A percentile compares a stretch with the other conserved stretches of the same genome.
Evolutionary conservation across 2,329 filamentous ascomycete species (phyloP).

Genomic region (Aphanocladium album): DNA sequence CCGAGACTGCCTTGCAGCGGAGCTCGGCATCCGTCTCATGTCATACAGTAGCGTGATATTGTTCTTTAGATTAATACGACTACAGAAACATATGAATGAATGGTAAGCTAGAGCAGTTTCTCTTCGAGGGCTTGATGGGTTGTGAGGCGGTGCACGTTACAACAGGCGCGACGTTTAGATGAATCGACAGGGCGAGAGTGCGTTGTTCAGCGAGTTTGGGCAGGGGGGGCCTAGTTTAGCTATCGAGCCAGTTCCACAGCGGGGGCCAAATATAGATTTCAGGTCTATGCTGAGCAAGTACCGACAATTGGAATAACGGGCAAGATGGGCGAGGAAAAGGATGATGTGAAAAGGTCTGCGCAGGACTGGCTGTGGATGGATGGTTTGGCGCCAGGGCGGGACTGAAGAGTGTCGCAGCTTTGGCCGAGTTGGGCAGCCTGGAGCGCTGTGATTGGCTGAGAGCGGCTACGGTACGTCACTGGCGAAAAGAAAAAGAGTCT

Average conservation of each 20-base stretch:
- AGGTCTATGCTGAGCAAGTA: not conserved
- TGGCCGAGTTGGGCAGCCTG: conserved; percentile 6
- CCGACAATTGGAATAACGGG: not conserved
- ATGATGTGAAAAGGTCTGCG: not conserved
- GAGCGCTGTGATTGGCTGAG: conserved; percentile 6
- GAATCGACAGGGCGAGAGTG: conserved; percentile 4
- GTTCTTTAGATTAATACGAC: not conserved
- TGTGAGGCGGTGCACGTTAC: conserved; percentile 7
- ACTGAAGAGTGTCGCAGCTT: conserved; percentile 4
- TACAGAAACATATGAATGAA: not conserved
- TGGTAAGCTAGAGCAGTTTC: not conserved
- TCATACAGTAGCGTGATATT: not conserved
- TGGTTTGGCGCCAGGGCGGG: conserved; percentile 7
- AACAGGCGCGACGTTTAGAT: conserved; percentile 3
- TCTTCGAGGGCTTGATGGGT: too few relatives aligned
- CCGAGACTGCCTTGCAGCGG: not conserved
- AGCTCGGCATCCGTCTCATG: not conserved
- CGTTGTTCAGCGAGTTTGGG: not conserved
- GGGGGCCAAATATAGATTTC: conserved; percentile 7
- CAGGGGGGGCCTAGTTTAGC: too few relatives aligned
- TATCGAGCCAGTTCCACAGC: not conserved
- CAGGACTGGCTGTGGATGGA: not conserved
- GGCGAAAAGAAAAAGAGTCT: not conserved
- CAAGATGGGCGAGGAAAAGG: not conserved
- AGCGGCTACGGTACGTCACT: not conserved